Conservation (phyloP, 768 basidiomycete genomes). For the Lentinus brumalis region DNA sequence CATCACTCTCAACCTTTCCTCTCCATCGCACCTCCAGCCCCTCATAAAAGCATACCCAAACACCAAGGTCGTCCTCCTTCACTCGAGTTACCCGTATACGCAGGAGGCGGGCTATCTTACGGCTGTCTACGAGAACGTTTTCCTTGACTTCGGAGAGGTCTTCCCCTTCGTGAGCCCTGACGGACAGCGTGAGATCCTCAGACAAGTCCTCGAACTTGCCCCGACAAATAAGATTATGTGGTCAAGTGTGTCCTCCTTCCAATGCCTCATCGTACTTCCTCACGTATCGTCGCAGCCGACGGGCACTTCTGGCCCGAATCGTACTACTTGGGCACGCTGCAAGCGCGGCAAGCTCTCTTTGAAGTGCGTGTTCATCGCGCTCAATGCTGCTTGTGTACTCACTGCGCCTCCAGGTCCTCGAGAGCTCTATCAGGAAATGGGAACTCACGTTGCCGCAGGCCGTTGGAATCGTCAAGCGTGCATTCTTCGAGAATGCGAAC, state of each 20-base stretch:
- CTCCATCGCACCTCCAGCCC: slow-evolving; percentile 68
- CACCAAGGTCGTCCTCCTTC: slow-evolving; percentile 67
- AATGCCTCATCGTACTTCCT: not conserved
- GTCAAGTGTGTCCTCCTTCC: slow-evolving; percentile 58
- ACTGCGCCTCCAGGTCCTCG: slow-evolving; percentile 49
- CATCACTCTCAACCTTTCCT: slow-evolving; percentile 55
- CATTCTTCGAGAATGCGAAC: slow-evolving; percentile 71
- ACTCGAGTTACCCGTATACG: slow-evolving; percentile 77
- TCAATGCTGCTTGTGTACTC: too few species aligned
- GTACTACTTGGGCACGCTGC: slow-evolving; percentile 66
- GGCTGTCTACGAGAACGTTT: slow-evolving; percentile 72
- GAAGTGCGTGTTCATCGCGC: slow-evolving; percentile 40
- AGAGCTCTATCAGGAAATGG: slow-evolving; percentile 45
- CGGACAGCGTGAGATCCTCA: slow-evolving; percentile 62
- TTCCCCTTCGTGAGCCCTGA: slow-evolving; percentile 66
- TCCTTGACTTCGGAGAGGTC: slow-evolving; percentile 78
- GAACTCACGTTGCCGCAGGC: slow-evolving; percentile 62
- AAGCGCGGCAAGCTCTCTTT: slow-evolving; percentile 64
- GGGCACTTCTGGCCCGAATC: slow-evolving; percentile 79
- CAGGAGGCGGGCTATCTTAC: slow-evolving; percentile 79
- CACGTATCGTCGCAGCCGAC: slow-evolving; percentile 44
- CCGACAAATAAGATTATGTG: slow-evolving; percentile 83
- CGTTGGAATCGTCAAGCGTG: slow-evolving; percentile 50
- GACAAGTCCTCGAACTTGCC: slow-evolving; percentile 66
- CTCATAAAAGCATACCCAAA: slow-evolving; percentile 64